Percentiles rank a stretch among this genome's conserved stretches.
Evolutionary conservation across 257 asterid genomes (phyloP).

Genomic region (Solanum peruvianum): DNA sequence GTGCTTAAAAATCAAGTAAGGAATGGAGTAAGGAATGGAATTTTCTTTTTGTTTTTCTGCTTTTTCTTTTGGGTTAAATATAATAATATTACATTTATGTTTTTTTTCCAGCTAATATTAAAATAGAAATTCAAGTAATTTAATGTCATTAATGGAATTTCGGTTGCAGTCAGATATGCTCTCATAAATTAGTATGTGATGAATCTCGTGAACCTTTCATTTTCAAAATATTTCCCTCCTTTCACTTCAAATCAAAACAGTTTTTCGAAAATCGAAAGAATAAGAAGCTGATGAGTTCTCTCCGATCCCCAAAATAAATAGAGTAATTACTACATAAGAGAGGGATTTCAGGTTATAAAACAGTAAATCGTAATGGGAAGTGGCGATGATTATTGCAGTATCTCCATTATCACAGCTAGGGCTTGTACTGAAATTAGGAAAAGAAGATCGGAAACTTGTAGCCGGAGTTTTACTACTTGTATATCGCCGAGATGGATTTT

Average conservation of each 20-base stretch:
- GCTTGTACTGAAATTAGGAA: constrained; percentile 1
- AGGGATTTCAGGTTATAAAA: not conserved
- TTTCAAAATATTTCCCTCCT: not conserved
- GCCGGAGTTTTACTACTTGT: constrained; percentile 30
- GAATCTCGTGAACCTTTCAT: not conserved
- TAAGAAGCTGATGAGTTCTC: not conserved
- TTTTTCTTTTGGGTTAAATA: not conserved
- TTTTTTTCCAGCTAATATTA: not conserved
- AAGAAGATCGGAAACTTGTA: constrained; percentile 19
- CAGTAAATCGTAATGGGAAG: not conserved
- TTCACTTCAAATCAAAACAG: not conserved
- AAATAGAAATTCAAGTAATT: not conserved
- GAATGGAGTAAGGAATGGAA: not conserved
- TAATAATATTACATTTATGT: not conserved
- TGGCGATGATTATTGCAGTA: constrained; percentile 9
- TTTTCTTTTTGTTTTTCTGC: not conserved
- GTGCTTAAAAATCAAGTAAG: not conserved
- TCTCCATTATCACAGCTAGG: not conserved
- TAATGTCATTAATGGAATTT: not conserved
- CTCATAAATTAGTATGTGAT: not conserved
- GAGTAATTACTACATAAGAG: not conserved
- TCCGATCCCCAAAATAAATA: not conserved
- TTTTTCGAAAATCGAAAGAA: not conserved
- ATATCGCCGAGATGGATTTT: constrained; percentile 35
- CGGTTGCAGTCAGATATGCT: not conserved